Base-by-base conservation (phyloP, 2,329 filamentous ascomycete genomes). In the Calonectria pseudoturangicola region DNA sequence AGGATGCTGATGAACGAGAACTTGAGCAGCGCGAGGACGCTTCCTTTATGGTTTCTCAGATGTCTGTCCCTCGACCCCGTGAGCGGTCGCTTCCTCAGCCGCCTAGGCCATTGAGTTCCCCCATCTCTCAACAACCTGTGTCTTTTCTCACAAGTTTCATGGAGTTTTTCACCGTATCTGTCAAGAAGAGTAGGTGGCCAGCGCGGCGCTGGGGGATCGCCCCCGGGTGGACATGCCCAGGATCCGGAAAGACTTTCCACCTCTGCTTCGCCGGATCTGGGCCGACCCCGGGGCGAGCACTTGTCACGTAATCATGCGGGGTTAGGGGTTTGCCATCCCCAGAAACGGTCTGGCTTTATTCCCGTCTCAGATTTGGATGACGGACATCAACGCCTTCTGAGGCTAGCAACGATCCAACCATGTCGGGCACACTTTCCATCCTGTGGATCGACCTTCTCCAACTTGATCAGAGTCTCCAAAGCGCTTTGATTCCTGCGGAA, bases 41-140 rank as follows among this genome's bases (percentile, higher is more conserved):
- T 70, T 66, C 71, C 56, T 71, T 68, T 66, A 71, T 71, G 56
- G 62, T 64, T 73, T 45, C 62, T 48, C 16, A 13, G 39, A 25
- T 27, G 21, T 56, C 28, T 48, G 13, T 10, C 18, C 28, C 28
- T 43, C 43, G 27, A 36, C 25, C 47, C 54, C 10, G 16, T n/a
- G 18, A 21, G 36, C 43, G 41, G 16, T 27, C 3, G 18, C 25
- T 18, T 30, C 13, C 36, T 62, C n/a, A 66, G 54, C 69, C 51
- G 45, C 63, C 21, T 45, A 21, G 30, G 43, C 30, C 45, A 45
- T 27, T 41, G 54, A 68, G 28, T 28, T 66, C 63, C 50, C 54
- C 69, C 63, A 66, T 66, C 48, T 54, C 54, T 54, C 47, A 60
- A 41, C 54, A 5, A 63, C 33, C 50, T 67, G 45, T 58, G 54